These are phyloP conservation scores for Penicillium sp. DNA, from an alignment of 2,329 filamentous ascomycete genomes.

Conservation along the genomic window DNA sequence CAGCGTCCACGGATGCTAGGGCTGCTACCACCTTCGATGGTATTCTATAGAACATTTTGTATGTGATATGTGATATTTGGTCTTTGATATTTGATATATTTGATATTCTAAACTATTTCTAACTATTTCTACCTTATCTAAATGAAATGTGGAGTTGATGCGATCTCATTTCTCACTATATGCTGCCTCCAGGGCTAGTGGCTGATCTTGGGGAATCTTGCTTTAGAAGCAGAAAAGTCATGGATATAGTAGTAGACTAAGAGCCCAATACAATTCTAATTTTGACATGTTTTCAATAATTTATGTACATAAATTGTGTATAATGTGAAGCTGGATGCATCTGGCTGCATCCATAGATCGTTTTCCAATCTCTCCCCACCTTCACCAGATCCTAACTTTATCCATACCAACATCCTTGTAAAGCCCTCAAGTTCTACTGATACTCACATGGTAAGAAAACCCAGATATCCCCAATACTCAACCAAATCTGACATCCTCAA, in stretches of 20 bases:
- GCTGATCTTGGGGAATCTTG: background rate
- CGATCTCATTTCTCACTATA: background rate
- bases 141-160: background rate
- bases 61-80: background rate
- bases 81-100: too few species aligned
- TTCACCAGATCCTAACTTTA: background rate
- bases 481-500: background rate
- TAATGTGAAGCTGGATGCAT: background rate
- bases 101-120: too few species aligned
- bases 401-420: background rate
- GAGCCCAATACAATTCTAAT: too few species aligned
- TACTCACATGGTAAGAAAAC: conserved; percentile 3
- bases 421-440: background rate
- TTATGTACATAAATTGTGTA: background rate
- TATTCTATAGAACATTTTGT: conserved; percentile 12
- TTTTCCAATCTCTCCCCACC: conserved; percentile 6
- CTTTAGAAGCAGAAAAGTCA: background rate
- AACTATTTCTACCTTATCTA: background rate
- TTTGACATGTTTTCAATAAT: background rate
- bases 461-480: background rate
- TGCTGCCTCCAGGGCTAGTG: background rate
- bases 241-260: background rate
- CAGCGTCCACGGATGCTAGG: conserved; percentile 15
- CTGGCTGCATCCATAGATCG: background rate
- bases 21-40: conserved; percentile 19